phyloP scores from a whole-genome alignment of 495 filamentous ascomycete genomes.

The Tuber magnatum region DNA sequence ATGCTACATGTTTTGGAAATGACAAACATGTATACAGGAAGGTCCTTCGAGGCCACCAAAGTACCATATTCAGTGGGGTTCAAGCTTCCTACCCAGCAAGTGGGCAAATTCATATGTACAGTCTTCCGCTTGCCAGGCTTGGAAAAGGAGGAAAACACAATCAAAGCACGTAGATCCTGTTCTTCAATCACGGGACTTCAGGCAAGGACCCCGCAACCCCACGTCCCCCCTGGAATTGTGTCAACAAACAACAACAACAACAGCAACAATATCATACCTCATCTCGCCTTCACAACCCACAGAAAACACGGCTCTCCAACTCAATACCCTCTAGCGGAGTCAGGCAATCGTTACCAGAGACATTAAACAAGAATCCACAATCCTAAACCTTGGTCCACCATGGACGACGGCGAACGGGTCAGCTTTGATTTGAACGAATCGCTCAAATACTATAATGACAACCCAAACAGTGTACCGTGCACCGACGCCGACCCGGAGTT shows the following conservation, averaged over 20 bases:
- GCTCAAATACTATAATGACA: conserved; percentile 89
- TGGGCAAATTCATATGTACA: neutral
- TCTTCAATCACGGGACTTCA: neutral
- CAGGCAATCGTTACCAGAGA: neutral
- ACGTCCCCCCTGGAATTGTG: neutral
- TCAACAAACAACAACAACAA: conserved; percentile 13
- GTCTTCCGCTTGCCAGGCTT: neutral
- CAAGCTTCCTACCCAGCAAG: neutral
- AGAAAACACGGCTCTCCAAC: neutral
- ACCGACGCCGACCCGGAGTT: conserved; percentile 78
- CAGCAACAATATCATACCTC: neutral
- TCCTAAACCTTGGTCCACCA: conserved; percentile 44
- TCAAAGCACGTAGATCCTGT: neutral
- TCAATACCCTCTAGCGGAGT: neutral
- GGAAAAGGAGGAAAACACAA: neutral
- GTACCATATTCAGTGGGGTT: neutral
- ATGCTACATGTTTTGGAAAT: neutral
- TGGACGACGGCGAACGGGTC: conserved; percentile 59
- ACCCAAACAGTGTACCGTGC: conserved; percentile 75
- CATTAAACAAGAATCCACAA: neutral
- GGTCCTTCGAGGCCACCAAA: neutral
- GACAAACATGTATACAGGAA: neutral
- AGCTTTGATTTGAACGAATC: conserved; percentile 93
- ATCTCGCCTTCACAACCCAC: neutral
- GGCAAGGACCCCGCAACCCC: neutral